Percentiles rank a stretch among this genome's conserved stretches.
phyloP scores from a whole-genome alignment of 306 rosid species.

The Dryas alaskensis region DNA sequence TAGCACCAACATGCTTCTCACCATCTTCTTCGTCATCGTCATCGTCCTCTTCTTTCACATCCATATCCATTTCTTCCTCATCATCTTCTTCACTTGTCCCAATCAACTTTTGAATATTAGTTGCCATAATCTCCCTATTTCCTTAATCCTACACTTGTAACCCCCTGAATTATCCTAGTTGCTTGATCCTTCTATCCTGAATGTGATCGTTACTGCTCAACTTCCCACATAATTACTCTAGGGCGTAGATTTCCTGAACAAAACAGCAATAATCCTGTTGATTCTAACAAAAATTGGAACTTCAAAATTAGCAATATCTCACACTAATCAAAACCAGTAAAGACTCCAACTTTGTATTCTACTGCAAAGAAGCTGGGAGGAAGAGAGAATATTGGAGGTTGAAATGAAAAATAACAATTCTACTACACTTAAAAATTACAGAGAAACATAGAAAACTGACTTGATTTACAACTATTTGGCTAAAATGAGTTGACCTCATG shows the following conservation, averaged over 20 bases:
- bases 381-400: neutral
- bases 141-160: slow-evolving; percentile 19
- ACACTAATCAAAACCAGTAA: neutral
- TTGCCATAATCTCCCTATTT: slow-evolving; percentile 56
- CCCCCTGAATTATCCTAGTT: slow-evolving; percentile 12
- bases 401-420: neutral
- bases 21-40: slow-evolving; percentile 54
- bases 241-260: neutral
- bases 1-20: slow-evolving; percentile 40
- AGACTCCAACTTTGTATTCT: no score
- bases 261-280: neutral
- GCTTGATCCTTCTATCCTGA: slow-evolving; percentile 16
- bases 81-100: slow-evolving; percentile 88
- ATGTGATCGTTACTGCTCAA: slow-evolving; percentile 19
- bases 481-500: neutral
- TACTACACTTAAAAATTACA: neutral
- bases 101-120: slow-evolving; percentile 69
- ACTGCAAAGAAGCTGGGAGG: no score
- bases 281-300: slow-evolving; percentile 5
- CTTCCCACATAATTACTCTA: neutral
- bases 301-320: slow-evolving; percentile 8
- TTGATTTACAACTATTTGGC: neutral
- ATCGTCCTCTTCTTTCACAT: slow-evolving; percentile 81
- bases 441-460: neutral
- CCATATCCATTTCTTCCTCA: slow-evolving; percentile 88